Evolutionary conservation across 208 protist species (phyloP).

Genomic region (Paratrypanosoma confusum): DNA sequence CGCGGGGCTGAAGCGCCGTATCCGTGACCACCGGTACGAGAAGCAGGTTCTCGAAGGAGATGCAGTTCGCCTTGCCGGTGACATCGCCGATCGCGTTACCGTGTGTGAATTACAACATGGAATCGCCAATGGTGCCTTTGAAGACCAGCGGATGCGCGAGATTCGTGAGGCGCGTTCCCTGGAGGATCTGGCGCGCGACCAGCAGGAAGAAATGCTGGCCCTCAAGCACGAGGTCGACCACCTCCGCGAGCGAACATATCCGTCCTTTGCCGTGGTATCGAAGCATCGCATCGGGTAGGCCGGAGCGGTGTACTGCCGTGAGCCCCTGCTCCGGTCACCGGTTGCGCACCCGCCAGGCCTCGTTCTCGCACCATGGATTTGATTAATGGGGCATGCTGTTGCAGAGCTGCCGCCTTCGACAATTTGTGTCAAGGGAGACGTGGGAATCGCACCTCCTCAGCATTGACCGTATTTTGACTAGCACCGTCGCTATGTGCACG

Average conservation of each 20-base stretch:
- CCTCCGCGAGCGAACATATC: slow-evolving; percentile 78
- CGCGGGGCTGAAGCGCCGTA: slow-evolving; percentile 38
- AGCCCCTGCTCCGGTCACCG: no score
- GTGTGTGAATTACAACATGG: slow-evolving; percentile 54
- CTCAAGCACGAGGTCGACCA: slow-evolving; percentile 81
- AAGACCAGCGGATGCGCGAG: slow-evolving; percentile 40
- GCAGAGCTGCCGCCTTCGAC: no score
- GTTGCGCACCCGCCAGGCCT: no score
- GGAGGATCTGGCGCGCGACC: slow-evolving; percentile 67
- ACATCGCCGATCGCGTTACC: slow-evolving; percentile 38
- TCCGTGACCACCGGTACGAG: slow-evolving; percentile 66
- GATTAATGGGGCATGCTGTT: not conserved
- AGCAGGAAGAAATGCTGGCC: slow-evolving; percentile 77
- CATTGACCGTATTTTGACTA: no score
- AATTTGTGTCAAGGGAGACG: no score
- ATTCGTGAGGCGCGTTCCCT: slow-evolving; percentile 71
- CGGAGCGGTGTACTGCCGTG: no score
- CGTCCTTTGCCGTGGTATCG: slow-evolving; percentile 85
- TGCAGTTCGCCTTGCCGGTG: slow-evolving; percentile 21
- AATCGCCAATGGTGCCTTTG: slow-evolving; percentile 31
- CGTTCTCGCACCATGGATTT: not conserved
- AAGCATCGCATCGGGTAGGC: slow-evolving; percentile 41
- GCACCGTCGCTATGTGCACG: no score
- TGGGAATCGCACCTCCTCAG: no score
- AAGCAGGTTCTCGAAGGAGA: slow-evolving; percentile 43